Evolutionary conservation across 192 early-diverging fungal species (phyloP).

Genomic region (Kappamyces sp.): DNA sequence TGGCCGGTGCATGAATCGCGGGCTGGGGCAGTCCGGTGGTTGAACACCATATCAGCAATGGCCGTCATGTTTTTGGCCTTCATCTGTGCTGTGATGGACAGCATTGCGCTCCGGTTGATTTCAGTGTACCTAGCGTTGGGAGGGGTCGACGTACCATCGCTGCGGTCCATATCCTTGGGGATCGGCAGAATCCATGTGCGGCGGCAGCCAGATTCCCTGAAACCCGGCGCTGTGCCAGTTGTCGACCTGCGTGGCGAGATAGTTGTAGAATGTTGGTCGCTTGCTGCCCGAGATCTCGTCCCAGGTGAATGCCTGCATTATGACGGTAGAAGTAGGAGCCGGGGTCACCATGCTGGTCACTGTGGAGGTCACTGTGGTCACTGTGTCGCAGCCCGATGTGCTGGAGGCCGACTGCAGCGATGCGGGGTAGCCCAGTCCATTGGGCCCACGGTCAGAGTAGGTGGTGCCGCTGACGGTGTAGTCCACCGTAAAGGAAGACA

Average conservation of each 20-base stretch:
- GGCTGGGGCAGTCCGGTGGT: not conserved
- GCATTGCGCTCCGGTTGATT: slow-evolving; percentile 1
- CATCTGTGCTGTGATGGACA: not conserved
- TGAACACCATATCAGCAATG: slow-evolving; percentile 8
- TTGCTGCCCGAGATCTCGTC: not conserved
- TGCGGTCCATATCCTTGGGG: slow-evolving; percentile 3
- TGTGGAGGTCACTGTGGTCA: not conserved
- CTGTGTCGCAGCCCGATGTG: too few relatives aligned
- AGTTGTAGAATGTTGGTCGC: not conserved
- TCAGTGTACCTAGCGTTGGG: not conserved
- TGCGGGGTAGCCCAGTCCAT: too few relatives aligned
- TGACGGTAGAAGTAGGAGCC: not conserved
- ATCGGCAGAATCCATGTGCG: not conserved
- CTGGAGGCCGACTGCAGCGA: too few relatives aligned
- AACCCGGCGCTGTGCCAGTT: slow-evolving; percentile 3
- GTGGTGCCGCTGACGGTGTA: not conserved
- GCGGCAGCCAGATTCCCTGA: slow-evolving; percentile 2
- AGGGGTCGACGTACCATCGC: not conserved
- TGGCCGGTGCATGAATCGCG: slow-evolving; percentile 3
- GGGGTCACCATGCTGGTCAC: not conserved
- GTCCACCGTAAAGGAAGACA: slow-evolving; percentile 8
- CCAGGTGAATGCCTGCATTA: slow-evolving; percentile 5
- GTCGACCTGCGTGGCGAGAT: not conserved
- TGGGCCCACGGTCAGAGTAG: too few relatives aligned
- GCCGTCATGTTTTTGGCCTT: not conserved